phyloP scores from a whole-genome alignment of 2,329 filamentous ascomycete species.

The Phaeophleospora eucalypticola region DNA sequence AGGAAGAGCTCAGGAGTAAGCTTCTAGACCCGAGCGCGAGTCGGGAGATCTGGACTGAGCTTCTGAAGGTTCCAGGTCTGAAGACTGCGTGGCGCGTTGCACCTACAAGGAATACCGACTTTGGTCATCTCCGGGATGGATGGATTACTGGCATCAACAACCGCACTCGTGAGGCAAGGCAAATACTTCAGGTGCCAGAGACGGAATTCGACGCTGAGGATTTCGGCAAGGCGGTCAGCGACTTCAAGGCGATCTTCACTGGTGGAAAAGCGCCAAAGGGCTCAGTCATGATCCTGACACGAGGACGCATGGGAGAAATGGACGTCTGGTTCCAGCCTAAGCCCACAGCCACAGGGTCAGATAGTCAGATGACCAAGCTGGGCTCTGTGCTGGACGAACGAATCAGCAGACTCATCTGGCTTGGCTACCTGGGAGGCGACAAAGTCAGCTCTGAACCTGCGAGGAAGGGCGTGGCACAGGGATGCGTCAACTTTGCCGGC shows the following conservation, averaged over 20 bases:
- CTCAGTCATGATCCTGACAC: conserved; percentile 68
- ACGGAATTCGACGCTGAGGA: conserved; percentile 63
- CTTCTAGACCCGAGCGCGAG: conserved; percentile 67
- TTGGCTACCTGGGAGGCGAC: conserved; percentile 82
- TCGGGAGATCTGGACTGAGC: conserved; percentile 68
- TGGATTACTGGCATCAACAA: conserved; percentile 82
- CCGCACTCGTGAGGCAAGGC: conserved; percentile 57
- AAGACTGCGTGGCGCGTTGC: conserved; percentile 77
- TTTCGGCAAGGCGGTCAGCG: conserved; percentile 69
- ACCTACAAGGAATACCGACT: conserved; percentile 91
- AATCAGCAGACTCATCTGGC: conserved; percentile 76
- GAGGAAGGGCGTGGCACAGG: conserved; percentile 76
- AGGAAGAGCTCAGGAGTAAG: conserved; percentile 63
- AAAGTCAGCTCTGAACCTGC: conserved; percentile 82
- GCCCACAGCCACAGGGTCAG: conserved; percentile 37
- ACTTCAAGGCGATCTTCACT: conserved; percentile 79
- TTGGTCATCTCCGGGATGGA: conserved; percentile 84
- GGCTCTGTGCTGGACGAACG: conserved; percentile 75
- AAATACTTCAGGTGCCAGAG: conserved; percentile 34
- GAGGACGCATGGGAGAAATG: conserved; percentile 63
- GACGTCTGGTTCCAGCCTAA: conserved; percentile 61
- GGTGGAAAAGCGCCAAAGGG: conserved; percentile 73
- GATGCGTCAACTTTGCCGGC: conserved; percentile 82
- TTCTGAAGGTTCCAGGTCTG: conserved; percentile 65
- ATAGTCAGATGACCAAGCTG: conserved; percentile 50